Percentiles rank a stretch among this genome's conserved stretches.
Conservation (phyloP, 345 rosid species). For the Eucalyptus urophylla region DNA sequence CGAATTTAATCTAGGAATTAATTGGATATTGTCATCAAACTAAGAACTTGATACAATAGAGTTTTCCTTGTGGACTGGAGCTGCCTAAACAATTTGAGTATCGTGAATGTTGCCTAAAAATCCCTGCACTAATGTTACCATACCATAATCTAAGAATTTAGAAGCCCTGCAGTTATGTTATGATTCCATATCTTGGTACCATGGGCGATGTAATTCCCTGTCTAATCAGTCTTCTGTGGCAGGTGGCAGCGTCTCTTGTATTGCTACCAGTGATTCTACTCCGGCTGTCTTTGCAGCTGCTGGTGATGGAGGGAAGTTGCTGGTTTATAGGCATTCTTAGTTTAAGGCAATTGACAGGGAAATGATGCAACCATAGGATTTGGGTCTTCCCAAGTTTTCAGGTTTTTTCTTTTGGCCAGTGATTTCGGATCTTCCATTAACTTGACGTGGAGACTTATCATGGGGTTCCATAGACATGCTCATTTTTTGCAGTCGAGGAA, state of each 20-base stretch:
- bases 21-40: not conserved
- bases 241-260: conserved; percentile 59
- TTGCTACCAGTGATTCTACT: conserved; percentile 52
- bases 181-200: not conserved
- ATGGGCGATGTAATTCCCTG: not conserved
- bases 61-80: not conserved
- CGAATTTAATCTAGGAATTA: not conserved
- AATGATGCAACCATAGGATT: not conserved
- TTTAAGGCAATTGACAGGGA: not conserved
- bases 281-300: conserved; percentile 38
- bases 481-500: not conserved
- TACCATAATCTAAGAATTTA: not conserved
- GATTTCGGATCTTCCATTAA: not conserved
- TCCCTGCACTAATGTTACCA: not conserved
- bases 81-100: not conserved
- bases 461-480: not conserved
- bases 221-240: not conserved
- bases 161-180: not conserved
- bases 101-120: not conserved
- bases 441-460: not conserved
- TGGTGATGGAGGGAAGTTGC: conserved; percentile 49
- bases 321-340: conserved; percentile 28
- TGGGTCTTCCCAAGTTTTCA: not conserved
- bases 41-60: not conserved
- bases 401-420: not conserved